A percentile compares a stretch with the other conserved stretches of the same genome.
These are phyloP conservation scores for Salix koriyanagi DNA, from an alignment of 345 rosid genomes.

Conservation along the genomic window DNA sequence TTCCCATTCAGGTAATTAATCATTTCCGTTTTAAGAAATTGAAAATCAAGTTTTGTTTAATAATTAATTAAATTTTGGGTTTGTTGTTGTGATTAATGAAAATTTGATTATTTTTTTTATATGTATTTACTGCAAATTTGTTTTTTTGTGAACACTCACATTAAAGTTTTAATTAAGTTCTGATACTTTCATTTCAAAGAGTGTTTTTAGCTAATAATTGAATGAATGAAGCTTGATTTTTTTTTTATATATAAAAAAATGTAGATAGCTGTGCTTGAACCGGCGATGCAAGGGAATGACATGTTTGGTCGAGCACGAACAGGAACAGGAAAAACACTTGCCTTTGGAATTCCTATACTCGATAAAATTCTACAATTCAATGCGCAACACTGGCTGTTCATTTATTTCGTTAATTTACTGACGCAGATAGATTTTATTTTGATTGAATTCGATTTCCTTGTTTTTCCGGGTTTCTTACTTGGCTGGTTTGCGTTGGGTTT, in stretches of 20 bases:
- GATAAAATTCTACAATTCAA: constrained; percentile 76
- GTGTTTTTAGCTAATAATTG: too few relatives aligned
- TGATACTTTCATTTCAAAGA: too few relatives aligned
- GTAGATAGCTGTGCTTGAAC: constrained; percentile 89
- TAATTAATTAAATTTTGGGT: neutral
- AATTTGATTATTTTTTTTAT: too few relatives aligned
- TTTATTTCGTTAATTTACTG: neutral
- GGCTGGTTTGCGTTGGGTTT: neutral
- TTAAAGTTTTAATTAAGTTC: neutral
- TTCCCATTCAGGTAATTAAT: constrained; percentile 76
- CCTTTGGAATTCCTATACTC: constrained; percentile 87
- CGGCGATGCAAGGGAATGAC: constrained; percentile 92
- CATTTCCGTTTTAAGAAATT: neutral
- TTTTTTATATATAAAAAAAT: neutral
- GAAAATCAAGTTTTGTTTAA: neutral
- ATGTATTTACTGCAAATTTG: too few relatives aligned
- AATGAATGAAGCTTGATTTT: neutral
- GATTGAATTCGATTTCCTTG: neutral
- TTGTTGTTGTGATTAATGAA: neutral
- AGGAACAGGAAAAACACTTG: constrained; percentile 96
- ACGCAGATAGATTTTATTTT: neutral
- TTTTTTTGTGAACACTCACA: neutral
- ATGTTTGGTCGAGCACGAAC: constrained; percentile 95
- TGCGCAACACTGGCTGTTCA: constrained; percentile 71
- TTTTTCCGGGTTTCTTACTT: too few relatives aligned